phyloP scores from a whole-genome alignment of 2,329 filamentous ascomycete species.

The Diaporthe sp. region DNA sequence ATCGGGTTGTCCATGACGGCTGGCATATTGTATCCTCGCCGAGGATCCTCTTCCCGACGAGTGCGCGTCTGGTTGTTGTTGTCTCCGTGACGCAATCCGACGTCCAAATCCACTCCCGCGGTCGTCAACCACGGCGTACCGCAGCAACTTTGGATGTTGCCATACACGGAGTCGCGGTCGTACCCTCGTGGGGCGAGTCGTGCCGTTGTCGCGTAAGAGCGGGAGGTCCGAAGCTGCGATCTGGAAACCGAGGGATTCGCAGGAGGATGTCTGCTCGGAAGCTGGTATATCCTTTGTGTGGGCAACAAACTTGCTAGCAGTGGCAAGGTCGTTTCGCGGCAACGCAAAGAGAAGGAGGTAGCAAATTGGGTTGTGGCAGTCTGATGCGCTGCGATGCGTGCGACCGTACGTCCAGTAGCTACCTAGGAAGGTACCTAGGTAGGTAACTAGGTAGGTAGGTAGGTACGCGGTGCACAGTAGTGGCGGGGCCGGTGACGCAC shows the following conservation, averaged over 20 bases:
- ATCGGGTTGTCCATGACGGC: constrained; percentile 37
- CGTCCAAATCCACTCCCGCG: constrained; percentile 14
- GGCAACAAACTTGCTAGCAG: background rate
- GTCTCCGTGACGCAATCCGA: background rate
- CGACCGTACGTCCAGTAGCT: background rate
- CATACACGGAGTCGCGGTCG: constrained; percentile 28
- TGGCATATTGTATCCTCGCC: constrained; percentile 40
- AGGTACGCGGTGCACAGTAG: background rate
- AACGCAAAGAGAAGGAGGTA: background rate
- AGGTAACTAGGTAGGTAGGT: too few species aligned
- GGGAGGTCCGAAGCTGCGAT: background rate
- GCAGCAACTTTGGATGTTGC: constrained; percentile 29
- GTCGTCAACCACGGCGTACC: constrained; percentile 26
- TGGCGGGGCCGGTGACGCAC: background rate
- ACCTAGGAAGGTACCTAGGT: too few species aligned
- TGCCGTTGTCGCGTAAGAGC: background rate
- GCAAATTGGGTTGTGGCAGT: background rate
- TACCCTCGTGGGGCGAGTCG: background rate
- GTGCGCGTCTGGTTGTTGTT: background rate
- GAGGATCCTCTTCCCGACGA: background rate
- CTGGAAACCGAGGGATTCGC: background rate
- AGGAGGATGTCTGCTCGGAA: background rate
- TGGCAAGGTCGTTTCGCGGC: background rate
- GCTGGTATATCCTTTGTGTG: background rate
- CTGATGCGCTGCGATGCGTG: background rate